Evolutionary conservation across 2,329 filamentous ascomycete species (phyloP), one percentile per base, ranked within the genome.

Genomic region (Trichoderma pleuroti): DNA sequence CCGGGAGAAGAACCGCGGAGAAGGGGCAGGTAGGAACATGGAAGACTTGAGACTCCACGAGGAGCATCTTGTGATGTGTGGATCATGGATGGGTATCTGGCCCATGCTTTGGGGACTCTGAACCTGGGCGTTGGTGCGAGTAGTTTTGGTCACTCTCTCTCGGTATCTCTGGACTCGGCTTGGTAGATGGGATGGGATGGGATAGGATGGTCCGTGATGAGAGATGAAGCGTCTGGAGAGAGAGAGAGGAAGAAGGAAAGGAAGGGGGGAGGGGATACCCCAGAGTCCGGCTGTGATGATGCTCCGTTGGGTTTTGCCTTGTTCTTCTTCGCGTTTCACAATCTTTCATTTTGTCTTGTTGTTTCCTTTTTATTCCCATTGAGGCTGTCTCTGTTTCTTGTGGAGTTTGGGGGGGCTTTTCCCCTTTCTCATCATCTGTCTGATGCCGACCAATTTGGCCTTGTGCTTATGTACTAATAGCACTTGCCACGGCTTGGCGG

Each of bases 11-110:
- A 66, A 65, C 12, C 63, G 21, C 9, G 24, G 62, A 56, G 49
- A 34, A 52, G 60, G 59, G 24, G 60, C n/a, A 34, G 24, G 52
- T 16, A 26, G 28, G 16, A 11, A 36, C 14, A 16, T 16, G 34
- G 57, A 30, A 21, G 57, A n/a, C n/a, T 34, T 34, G 54, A 32
- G 54, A 36, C 30, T 54, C n/a, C 32, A 56, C 62, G 62, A 56
- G 49, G 62, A 21, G 32, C 62, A 65, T 65, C 63, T 26, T 65
- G 63, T 56, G 46, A 56, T 56, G 63, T 66, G 49, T 54, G 63
- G 46, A 65, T 65, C 62, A 34, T 4, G n/a, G 46, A 54, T 66
- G 63, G 42, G 54, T 32, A 32, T 14, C 30, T 52, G 62, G 62
- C 46, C 62, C 21, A 65, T 66, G 63, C 49, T 39, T 66, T 66